These are phyloP conservation scores for Penicillium corylophilum DNA, from an alignment of 2,329 filamentous ascomycete species.

Conservation along the genomic window DNA sequence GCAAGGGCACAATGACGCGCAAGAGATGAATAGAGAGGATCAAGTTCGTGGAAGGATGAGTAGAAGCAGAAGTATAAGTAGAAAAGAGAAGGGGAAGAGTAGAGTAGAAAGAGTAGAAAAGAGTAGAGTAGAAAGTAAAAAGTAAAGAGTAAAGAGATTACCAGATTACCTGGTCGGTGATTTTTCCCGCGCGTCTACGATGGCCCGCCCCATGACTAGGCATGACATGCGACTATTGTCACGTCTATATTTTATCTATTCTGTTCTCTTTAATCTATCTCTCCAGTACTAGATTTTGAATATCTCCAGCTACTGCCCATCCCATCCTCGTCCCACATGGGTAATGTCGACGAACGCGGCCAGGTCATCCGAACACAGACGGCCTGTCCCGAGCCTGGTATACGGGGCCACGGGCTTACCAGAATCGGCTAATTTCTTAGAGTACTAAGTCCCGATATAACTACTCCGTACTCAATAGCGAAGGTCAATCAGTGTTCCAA, in stretches of 20 bases:
- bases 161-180: conserved; percentile 4
- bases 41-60: too few species aligned
- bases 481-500: background rate
- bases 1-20: conserved; percentile 2
- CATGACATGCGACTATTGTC: background rate
- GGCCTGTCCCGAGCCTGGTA: background rate
- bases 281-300: background rate
- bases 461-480: background rate
- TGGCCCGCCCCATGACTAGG: background rate
- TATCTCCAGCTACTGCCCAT: background rate
- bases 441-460: background rate
- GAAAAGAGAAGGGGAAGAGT: background rate
- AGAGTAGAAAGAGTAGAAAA: background rate
- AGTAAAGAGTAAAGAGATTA: background rate
- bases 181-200: conserved; percentile 11
- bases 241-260: background rate
- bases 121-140: background rate
- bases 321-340: too few species aligned
- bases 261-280: background rate
- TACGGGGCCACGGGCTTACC: background rate
- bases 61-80: background rate
- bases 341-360: background rate
- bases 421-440: background rate
- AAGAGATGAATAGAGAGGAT: background rate
- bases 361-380: background rate